Evolutionary conservation across 768 basidiomycete species (phyloP).

Genomic region (Mycena venus): DNA sequence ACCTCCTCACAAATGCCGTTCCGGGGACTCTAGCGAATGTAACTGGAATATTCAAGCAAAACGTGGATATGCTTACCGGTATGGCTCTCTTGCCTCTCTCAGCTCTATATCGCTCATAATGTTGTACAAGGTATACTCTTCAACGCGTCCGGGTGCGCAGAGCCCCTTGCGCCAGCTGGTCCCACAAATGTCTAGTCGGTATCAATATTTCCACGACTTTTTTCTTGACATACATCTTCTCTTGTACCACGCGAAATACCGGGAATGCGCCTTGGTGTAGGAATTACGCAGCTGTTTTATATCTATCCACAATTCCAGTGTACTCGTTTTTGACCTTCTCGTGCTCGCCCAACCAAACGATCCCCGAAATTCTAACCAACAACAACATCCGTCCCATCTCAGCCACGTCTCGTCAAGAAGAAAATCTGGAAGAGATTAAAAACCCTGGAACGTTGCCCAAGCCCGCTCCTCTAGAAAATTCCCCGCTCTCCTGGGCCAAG

Average conservation of each 20-base stretch:
- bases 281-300: background rate
- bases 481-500: too few species aligned
- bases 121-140: background rate
- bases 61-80: constrained; percentile 15
- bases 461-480: too few species aligned
- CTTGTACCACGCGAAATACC: constrained; percentile 1
- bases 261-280: background rate
- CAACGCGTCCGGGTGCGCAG: background rate
- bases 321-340: background rate
- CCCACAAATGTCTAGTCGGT: background rate
- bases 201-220: background rate
- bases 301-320: background rate
- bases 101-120: background rate
- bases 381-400: too few species aligned
- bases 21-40: too few species aligned
- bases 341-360: background rate
- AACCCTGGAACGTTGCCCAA: too few species aligned
- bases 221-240: background rate
- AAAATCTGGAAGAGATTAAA: too few species aligned
- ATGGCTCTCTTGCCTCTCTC: background rate
- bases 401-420: too few species aligned
- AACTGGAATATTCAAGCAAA: too few species aligned
- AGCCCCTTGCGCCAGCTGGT: background rate
- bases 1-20: background rate
- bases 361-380: background rate